Evolutionary conservation across 169 alveolate species (phyloP).

Genomic region (Plasmodium yoelii): DNA sequence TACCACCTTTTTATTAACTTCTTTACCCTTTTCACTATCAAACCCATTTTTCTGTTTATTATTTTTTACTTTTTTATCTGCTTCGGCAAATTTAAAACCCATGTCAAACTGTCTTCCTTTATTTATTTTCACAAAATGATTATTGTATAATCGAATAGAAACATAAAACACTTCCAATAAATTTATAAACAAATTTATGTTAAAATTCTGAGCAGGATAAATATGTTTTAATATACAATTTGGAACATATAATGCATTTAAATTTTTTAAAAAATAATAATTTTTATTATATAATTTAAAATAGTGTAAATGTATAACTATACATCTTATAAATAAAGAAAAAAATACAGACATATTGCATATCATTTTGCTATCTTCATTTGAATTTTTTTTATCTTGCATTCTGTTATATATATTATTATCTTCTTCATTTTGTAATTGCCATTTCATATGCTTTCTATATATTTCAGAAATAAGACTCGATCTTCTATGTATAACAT

Average conservation of each 20-base stretch:
- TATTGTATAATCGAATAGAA: slow-evolving; percentile 29
- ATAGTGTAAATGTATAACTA: slow-evolving; percentile 26
- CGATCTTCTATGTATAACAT: background rate
- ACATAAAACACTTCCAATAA: slow-evolving; percentile 46
- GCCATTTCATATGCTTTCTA: background rate
- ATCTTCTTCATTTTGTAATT: background rate
- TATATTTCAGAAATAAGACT: too few species aligned
- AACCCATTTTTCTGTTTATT: too few species aligned
- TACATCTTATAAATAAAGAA: slow-evolving; percentile 28
- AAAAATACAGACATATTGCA: slow-evolving; percentile 43
- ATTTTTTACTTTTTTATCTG: background rate
- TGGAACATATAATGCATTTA: slow-evolving; percentile 40
- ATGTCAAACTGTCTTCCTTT: background rate
- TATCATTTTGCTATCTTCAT: background rate
- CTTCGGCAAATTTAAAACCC: background rate
- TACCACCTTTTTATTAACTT: background rate
- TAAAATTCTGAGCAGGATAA: slow-evolving; percentile 27
- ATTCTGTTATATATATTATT: background rate
- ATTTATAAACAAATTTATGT: slow-evolving; percentile 38
- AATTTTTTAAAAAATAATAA: slow-evolving; percentile 19
- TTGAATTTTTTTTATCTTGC: background rate
- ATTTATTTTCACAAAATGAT: slow-evolving; percentile 19
- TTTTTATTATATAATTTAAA: slow-evolving; percentile 37
- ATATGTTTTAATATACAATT: slow-evolving; percentile 13
- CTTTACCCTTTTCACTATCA: background rate